A percentile compares a stretch with the other conserved stretches of the same genome.
These are phyloP conservation scores for Prorocentrum cordatum DNA, from an alignment of 169 alveolate genomes.

Conservation along the genomic window DNA sequence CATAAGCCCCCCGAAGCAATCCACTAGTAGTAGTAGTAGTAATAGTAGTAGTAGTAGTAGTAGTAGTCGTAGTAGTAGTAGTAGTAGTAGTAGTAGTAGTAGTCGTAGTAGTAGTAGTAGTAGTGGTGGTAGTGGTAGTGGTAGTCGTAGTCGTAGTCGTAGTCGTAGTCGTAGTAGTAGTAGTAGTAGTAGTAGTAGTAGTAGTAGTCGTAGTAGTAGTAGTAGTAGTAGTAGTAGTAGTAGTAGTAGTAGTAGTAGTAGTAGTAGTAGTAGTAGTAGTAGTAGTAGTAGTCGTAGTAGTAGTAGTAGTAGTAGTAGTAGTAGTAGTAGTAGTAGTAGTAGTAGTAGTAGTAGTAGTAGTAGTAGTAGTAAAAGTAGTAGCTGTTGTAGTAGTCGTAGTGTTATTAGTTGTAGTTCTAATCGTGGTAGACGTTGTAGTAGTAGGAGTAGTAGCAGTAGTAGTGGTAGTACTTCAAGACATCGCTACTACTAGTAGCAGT, in stretches of 20 bases:
- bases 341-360: not conserved
- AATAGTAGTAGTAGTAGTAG: slow-evolving; percentile 5
- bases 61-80: slow-evolving; percentile 25
- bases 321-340: not conserved
- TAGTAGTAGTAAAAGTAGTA: not conserved
- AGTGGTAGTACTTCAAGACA: not conserved
- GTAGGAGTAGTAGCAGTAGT: not conserved
- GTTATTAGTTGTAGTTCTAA: not conserved
- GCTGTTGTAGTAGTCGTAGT: not conserved
- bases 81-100: slow-evolving; percentile 12
- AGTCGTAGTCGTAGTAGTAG: slow-evolving; percentile 23
- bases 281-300: slow-evolving; percentile 12
- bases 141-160: slow-evolving; percentile 10
- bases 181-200: slow-evolving; percentile 21
- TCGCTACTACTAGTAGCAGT: no score
- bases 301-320: not conserved
- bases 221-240: not conserved
- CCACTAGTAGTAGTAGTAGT: no score
- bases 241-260: slow-evolving; percentile 1
- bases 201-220: not conserved
- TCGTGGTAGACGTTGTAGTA: not conserved
- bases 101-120: not conserved
- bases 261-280: slow-evolving; percentile 20
- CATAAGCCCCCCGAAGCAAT: no score
- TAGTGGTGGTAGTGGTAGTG: not conserved